Conservation (phyloP, 192 early-diverging fungal species). For the Gaertneriomyces sp. region DNA sequence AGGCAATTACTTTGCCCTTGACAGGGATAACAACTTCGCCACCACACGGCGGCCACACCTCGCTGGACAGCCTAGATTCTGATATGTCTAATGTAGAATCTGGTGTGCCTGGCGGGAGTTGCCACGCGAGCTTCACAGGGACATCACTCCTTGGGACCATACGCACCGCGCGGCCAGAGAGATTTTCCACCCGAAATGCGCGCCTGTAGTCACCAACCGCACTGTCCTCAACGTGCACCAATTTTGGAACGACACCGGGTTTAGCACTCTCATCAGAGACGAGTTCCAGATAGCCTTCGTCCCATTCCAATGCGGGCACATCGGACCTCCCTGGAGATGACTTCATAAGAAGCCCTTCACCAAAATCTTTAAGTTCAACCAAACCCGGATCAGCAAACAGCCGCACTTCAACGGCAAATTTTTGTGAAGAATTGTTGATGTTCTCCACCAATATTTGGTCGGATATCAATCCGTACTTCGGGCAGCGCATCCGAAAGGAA, state of each 20-base stretch:
- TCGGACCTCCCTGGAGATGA: too few relatives aligned
- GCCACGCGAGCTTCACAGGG: too few relatives aligned
- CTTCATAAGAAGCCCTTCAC: background rate
- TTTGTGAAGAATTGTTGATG: slow-evolving; percentile 63
- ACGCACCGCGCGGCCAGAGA: too few relatives aligned
- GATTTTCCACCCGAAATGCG: too few relatives aligned
- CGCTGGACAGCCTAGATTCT: background rate
- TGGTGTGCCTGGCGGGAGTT: too few relatives aligned
- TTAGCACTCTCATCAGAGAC: background rate
- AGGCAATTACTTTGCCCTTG: slow-evolving; percentile 43
- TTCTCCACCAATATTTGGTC: slow-evolving; percentile 67
- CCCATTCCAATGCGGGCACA: slow-evolving; percentile 1
- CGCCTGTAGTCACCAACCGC: too few relatives aligned
- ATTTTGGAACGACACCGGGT: background rate
- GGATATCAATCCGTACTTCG: slow-evolving; percentile 56
- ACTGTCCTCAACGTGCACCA: background rate
- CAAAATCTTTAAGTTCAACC: slow-evolving; percentile 5
- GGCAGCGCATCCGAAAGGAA: slow-evolving; percentile 53
- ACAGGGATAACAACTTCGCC: slow-evolving; percentile 41
- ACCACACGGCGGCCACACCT: slow-evolving; percentile 33
- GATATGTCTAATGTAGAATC: too few relatives aligned
- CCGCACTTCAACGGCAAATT: slow-evolving; percentile 59
- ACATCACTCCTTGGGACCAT: too few relatives aligned
- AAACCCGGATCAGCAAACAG: slow-evolving; percentile 64
- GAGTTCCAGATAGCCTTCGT: slow-evolving; percentile 19